These are phyloP conservation scores for Dittrichia graveolens DNA, from an alignment of 129 eudicot genomes.

Conservation along the genomic window DNA sequence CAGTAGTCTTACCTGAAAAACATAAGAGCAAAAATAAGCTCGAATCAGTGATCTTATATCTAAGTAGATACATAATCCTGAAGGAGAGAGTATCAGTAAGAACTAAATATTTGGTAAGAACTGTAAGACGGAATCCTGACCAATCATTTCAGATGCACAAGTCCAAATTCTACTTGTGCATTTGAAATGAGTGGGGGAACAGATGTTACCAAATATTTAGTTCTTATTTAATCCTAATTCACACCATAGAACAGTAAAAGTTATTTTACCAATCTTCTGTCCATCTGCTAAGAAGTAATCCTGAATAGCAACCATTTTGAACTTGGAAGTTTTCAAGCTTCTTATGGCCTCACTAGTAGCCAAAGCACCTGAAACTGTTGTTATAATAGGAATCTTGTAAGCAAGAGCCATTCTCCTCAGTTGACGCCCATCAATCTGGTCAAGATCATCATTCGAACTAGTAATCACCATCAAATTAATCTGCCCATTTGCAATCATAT, in stretches of 20 bases:
- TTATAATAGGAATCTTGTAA: slow-evolving; percentile 78
- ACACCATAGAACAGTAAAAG: neutral
- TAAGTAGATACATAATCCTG: neutral
- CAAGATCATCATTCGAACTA: slow-evolving; percentile 79
- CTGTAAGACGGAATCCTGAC: too few relatives aligned
- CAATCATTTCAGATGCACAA: too few relatives aligned
- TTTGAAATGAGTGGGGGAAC: too few relatives aligned
- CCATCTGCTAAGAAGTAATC: slow-evolving; percentile 58
- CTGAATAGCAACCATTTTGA: slow-evolving; percentile 86
- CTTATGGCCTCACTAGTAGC: slow-evolving; percentile 82
- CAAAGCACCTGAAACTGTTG: slow-evolving; percentile 92
- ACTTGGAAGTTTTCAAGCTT: slow-evolving; percentile 64
- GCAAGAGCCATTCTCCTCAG: slow-evolving; percentile 95
- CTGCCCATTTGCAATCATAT: slow-evolving; percentile 87
- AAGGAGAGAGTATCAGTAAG: too few relatives aligned
- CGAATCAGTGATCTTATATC: neutral
- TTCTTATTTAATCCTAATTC: too few relatives aligned
- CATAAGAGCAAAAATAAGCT: neutral
- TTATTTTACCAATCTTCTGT: slow-evolving; percentile 24
- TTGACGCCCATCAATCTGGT: slow-evolving; percentile 83
- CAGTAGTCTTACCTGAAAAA: slow-evolving; percentile 38
- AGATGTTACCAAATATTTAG: too few relatives aligned
- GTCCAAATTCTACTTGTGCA: too few relatives aligned
- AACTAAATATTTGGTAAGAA: too few relatives aligned
- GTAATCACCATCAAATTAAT: slow-evolving; percentile 93